These are phyloP conservation scores for Porodaedalea pini DNA, from an alignment of 1,284 basidiomycete genomes.

Conservation along the genomic window DNA sequence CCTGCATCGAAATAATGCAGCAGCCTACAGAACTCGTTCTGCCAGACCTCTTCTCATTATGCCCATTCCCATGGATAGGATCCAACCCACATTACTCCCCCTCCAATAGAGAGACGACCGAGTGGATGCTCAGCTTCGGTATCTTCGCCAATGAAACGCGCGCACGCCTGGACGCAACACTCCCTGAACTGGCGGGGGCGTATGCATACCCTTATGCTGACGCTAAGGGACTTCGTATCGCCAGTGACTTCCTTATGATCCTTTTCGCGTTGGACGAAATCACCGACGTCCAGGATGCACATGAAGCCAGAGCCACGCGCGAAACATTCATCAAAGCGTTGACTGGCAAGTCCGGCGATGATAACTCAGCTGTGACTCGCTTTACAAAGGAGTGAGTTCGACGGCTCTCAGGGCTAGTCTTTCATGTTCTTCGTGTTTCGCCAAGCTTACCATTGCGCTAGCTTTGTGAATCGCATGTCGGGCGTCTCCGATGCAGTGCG, in stretches of 20 bases:
- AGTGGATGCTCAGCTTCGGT: constrained; percentile 4
- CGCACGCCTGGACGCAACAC: constrained; percentile 55
- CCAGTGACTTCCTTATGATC: constrained; percentile 64
- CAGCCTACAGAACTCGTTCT: neutral
- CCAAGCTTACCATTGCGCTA: neutral
- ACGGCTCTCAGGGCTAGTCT: too few relatives aligned
- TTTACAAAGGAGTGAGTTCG: constrained; percentile 6
- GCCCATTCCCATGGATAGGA: neutral
- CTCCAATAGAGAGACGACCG: neutral
- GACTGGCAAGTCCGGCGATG: constrained; percentile 46
- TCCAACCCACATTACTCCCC: neutral
- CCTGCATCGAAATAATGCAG: too few relatives aligned
- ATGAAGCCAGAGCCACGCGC: constrained; percentile 53
- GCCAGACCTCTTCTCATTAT: constrained; percentile 6
- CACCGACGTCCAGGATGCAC: constrained; percentile 60
- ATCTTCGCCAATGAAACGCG: too few relatives aligned
- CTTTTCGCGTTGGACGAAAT: constrained; percentile 69
- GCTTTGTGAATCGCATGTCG: constrained; percentile 2
- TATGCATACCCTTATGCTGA: constrained; percentile 58
- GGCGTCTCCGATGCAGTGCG: neutral
- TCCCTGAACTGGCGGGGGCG: constrained; percentile 59
- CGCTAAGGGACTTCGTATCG: constrained; percentile 53
- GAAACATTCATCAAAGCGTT: constrained; percentile 53
- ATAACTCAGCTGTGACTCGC: constrained; percentile 39
- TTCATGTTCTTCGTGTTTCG: too few relatives aligned